Evolutionary conservation across 768 basidiomycete species (phyloP), one percentile per base, ranked within the genome.

Genomic region (Austroboletus eburneus): DNA sequence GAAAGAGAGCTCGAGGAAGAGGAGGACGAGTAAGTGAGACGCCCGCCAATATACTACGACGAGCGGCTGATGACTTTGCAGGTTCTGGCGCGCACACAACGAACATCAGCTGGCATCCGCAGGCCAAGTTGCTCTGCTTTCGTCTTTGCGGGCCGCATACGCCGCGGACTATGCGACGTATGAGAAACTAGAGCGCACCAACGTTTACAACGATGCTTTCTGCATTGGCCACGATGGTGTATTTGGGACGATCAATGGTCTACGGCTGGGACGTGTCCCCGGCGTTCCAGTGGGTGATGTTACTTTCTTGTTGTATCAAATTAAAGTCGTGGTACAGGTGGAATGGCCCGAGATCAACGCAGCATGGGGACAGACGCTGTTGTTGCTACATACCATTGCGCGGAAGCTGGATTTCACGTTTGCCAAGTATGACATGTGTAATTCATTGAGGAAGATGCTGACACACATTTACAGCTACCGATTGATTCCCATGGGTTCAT

Each of bases 261-360:
- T 99, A 13, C 80, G 96, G 30, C 69, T 98, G 18, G 96, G 96
- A 4, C 81, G 94, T 52, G 83, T 94, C 9, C 81, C 88, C 36
- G 82, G 83, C 23, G 83, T 87, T 38, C 83, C 82, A n/a, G 89
- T 90, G 62, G 34, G 82, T 71, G 39, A 13, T 21, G 40, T 16
- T 42, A 37, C 7, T 37, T 29, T 22, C n/a, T 32, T 47, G 49
- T 32, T 23, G 10, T 46, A 14, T 20, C 39, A 21, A 32, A 48
- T 44, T 48, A 48, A 41, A 45, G 55, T 53, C 24, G 13, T 35
- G n/a, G 30, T 49, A 9, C 51, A 91, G 83, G 94, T 98, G 24
- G 96, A 98, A 62, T 99, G 94, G 94, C 81, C 91, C 3, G 96
- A 99, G 68, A 93, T 98, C 64, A 98, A 98, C 61, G 96, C 96